Conservation (phyloP, 345 rosid genomes). For the Punica granatum region DNA sequence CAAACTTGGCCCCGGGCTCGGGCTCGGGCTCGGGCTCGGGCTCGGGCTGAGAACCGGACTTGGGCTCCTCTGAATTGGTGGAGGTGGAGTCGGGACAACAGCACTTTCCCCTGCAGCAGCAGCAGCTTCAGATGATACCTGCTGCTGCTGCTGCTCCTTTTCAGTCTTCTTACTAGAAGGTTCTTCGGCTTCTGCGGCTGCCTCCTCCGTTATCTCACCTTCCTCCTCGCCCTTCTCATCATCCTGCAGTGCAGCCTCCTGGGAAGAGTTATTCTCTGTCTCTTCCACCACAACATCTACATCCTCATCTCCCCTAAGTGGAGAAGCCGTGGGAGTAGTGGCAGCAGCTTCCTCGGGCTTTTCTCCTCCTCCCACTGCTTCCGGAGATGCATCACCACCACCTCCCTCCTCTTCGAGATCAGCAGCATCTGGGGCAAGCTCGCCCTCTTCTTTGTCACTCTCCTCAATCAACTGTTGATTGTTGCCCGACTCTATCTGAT, state of each 20-base stretch:
- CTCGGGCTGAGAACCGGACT: conserved; percentile 30
- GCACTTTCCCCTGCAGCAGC: conserved; percentile 19
- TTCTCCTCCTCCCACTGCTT: conserved; percentile 43
- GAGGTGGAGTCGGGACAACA: conserved; percentile 8
- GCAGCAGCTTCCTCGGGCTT: conserved; percentile 30
- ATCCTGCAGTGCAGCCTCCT: conserved; percentile 39
- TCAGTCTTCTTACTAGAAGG: conserved; percentile 1
- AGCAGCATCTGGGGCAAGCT: conserved; percentile 29
- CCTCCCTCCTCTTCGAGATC: conserved; percentile 55
- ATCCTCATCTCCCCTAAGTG: conserved; percentile 44
- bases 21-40: conserved; percentile 33
- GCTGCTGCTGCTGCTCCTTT: conserved; percentile 20
- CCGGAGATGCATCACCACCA: conserved; percentile 26
- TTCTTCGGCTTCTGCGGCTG: conserved; percentile 20
- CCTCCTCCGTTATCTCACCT: conserved; percentile 40
- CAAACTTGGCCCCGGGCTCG: conserved; percentile 43
- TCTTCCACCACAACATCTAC: conserved; percentile 22
- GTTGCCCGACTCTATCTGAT: conserved; percentile 25
- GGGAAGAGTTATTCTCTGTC: conserved; percentile 35
- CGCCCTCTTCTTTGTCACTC: conserved; percentile 89
- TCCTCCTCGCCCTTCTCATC: conserved; percentile 49
- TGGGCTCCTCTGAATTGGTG: conserved; percentile 22
- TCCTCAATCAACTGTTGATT: conserved; percentile 4
- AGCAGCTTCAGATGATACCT: conserved; percentile 12
- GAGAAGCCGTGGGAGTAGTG: conserved; percentile 51